Conservation (phyloP, 139 green algal genomes). For the Picochlorum sp. region DNA sequence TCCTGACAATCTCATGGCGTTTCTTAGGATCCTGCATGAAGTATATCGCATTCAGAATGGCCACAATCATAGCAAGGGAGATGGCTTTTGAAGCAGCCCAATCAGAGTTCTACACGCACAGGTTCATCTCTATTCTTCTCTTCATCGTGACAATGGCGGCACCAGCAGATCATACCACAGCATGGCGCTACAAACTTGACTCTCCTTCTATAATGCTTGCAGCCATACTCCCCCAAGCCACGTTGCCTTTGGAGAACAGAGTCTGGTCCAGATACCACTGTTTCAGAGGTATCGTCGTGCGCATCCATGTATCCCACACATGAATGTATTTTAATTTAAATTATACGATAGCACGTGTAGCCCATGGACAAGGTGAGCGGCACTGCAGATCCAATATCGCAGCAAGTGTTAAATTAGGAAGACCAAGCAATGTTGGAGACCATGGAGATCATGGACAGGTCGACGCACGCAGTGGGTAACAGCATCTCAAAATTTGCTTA, state of each 20-base stretch:
- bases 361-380: too few relatives aligned
- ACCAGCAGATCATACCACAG: constrained; percentile 52
- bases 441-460: too few relatives aligned
- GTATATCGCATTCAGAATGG: neutral
- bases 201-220: constrained; percentile 70
- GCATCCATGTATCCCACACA: too few relatives aligned
- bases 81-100: too few relatives aligned
- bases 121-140: constrained; percentile 50
- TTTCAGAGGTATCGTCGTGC: neutral
- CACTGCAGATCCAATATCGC: too few relatives aligned
- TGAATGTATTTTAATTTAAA: too few relatives aligned
- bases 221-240: constrained; percentile 40
- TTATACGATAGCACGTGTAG: too few relatives aligned
- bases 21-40: constrained; percentile 49
- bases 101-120: neutral
- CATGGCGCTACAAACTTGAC: constrained; percentile 75
- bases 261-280: neutral
- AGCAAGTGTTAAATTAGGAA: too few relatives aligned
- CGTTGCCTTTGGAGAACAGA: neutral
- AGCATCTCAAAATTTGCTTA: too few relatives aligned
- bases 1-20: constrained; percentile 71
- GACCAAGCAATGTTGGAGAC: too few relatives aligned
- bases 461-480: too few relatives aligned
- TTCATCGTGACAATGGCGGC: constrained; percentile 84
- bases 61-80: too few relatives aligned